Percentiles rank a stretch among this genome's conserved stretches.
These are phyloP conservation scores for Cucumis hystrix DNA, from an alignment of 306 rosid species.

Conservation along the genomic window DNA sequence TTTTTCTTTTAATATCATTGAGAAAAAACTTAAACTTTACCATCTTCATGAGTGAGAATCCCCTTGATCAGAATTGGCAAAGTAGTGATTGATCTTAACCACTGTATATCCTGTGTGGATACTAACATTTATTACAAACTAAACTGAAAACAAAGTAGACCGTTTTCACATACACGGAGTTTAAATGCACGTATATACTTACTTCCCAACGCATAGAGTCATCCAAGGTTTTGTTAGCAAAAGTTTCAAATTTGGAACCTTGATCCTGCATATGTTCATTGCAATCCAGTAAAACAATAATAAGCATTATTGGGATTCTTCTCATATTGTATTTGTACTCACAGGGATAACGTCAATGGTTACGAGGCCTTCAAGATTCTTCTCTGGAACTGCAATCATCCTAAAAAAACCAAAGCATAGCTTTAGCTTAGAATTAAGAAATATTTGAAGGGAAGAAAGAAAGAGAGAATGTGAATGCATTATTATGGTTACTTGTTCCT, in stretches of 20 bases:
- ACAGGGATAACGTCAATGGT: constrained; percentile 19
- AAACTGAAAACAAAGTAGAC: background rate
- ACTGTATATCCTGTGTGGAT: constrained; percentile 17
- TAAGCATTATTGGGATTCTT: background rate
- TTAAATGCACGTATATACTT: background rate
- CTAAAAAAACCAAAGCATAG: constrained; percentile 12
- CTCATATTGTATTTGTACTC: constrained; percentile 8
- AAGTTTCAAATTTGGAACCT: constrained; percentile 33
- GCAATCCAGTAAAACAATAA: background rate
- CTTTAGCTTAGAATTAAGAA: background rate
- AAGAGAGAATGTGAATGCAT: background rate
- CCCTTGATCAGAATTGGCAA: constrained; percentile 30
- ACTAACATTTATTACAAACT: background rate
- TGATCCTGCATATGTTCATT: constrained; percentile 19
- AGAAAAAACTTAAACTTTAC: constrained; percentile 2
- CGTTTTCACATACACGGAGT: background rate
- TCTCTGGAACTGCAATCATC: constrained; percentile 30
- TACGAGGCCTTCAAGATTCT: constrained; percentile 50
- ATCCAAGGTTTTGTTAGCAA: constrained; percentile 13
- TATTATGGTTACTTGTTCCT: constrained; percentile 27
- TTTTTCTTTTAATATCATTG: too few relatives aligned
- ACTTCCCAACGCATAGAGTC: constrained; percentile 51
- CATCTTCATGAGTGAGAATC: constrained; percentile 30
- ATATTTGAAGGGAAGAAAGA: background rate
- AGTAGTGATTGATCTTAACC: constrained; percentile 24